These are phyloP conservation scores for Neoboletus brunneissimus DNA, from an alignment of 768 basidiomycete species.

Conservation along the genomic window DNA sequence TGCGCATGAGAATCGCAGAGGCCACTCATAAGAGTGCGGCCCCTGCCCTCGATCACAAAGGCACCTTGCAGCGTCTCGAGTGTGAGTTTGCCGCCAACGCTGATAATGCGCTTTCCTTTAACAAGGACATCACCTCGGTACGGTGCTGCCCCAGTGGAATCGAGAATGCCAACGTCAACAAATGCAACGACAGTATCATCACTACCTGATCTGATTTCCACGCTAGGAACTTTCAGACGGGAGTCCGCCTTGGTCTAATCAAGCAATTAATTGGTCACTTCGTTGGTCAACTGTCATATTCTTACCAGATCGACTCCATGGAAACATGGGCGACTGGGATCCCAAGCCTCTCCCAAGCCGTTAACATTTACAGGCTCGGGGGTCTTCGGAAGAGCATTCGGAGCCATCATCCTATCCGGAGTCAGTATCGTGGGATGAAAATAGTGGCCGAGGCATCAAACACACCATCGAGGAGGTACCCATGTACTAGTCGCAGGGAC, in stretches of 20 bases:
- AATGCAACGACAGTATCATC: slow-evolving; percentile 24
- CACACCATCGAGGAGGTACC: slow-evolving; percentile 24
- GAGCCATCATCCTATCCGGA: slow-evolving; percentile 20
- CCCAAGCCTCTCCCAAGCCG: slow-evolving; percentile 27
- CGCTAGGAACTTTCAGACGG: slow-evolving; percentile 22
- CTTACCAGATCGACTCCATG: slow-evolving; percentile 25
- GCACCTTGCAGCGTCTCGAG: slow-evolving; percentile 20
- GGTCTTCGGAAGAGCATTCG: not conserved
- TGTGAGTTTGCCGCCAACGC: slow-evolving; percentile 26
- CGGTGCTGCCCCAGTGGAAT: slow-evolving; percentile 34
- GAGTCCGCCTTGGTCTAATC: slow-evolving; percentile 21
- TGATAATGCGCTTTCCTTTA: slow-evolving; percentile 29
- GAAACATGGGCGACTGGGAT: slow-evolving; percentile 18
- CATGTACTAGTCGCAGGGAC: too few relatives aligned
- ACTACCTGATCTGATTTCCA: slow-evolving; percentile 23
- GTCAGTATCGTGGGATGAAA: not conserved
- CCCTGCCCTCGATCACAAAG: slow-evolving; percentile 29
- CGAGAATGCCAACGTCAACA: slow-evolving; percentile 34
- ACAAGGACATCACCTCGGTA: slow-evolving; percentile 36
- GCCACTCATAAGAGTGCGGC: slow-evolving; percentile 37
- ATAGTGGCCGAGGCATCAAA: not conserved
- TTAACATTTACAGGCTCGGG: slow-evolving; percentile 5
- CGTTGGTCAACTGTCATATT: not conserved
- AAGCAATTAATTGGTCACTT: not conserved
- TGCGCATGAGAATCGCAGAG: slow-evolving; percentile 37